Evolutionary conservation across 2,329 filamentous ascomycete species (phyloP), one percentile per base, ranked within the genome.

Genomic region (Fusarium metavorans): DNA sequence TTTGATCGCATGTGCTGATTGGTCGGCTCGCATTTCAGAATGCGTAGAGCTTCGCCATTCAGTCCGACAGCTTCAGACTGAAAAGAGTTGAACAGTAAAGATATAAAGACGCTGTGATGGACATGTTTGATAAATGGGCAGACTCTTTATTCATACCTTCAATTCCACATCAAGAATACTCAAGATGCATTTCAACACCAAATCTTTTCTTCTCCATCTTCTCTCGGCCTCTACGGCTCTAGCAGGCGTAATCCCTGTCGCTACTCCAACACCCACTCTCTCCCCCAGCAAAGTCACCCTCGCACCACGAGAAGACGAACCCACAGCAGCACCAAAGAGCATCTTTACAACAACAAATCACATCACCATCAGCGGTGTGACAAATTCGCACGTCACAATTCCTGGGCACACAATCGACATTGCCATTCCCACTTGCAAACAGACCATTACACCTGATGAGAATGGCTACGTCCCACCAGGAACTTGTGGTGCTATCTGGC

Each of bases 341-440:
- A 64, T 65, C 32, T 83, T 82, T 68, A 76, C 78, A 25, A 79
- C 77, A 9, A 82, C 81, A 2, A 59, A 81, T 8, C 64, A 77
- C 64, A 70, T 83, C 48, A 66, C 68, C 2, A 66, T 79, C 23
- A 35, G 16, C 2, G 77, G 77, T 4, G 62, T 67, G 14, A 79
- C 77, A 30, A 41, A 77, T 7, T 45, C 56, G 8, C 54, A 74
- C 35, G 60, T 79, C 5, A 77, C 70, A 0, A 70, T 80, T 18
- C 77, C 82, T 3, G 80, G 67, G 5, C 78, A 81, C 34, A 84
- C 82, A 2, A 79, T 83, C 30, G 56, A 77, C 25, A 70, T 83
- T 2, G 76, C 72, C 10, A 50, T 80, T 1, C 83, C 82, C 14
- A 85, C 83, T 5, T 85, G 83, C 68, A 69, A 81, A 1, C 82